Percentiles rank a stretch among this genome's conserved stretches.
Evolutionary conservation across 2,329 filamentous ascomycete species (phyloP).

Genomic region (Lachnellula occidentalis): DNA sequence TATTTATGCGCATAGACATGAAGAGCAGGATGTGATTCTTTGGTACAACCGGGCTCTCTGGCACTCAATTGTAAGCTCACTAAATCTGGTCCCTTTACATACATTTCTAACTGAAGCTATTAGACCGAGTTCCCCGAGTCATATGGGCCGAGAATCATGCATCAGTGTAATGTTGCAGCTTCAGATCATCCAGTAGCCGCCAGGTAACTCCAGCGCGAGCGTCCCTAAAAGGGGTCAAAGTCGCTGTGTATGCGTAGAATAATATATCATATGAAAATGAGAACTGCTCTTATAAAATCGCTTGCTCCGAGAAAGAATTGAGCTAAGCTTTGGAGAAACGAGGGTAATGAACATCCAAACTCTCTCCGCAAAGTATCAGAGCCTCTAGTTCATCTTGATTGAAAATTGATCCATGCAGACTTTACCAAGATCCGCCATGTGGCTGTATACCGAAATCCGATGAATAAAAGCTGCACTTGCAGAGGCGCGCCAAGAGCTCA

Average conservation of each 20-base stretch:
- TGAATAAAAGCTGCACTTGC: not conserved
- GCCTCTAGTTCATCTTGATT: too few relatives aligned
- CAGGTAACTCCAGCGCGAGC: not conserved
- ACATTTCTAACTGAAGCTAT: conserved; percentile 1
- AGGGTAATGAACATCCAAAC: too few relatives aligned
- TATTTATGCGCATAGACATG: conserved; percentile 34
- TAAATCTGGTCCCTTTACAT: not conserved
- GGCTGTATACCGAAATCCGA: too few relatives aligned
- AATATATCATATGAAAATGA: too few relatives aligned
- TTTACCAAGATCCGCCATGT: too few relatives aligned
- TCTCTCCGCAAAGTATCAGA: too few relatives aligned
- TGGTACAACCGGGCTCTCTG: conserved; percentile 37
- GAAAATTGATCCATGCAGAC: too few relatives aligned
- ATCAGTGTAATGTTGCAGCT: conserved; percentile 32
- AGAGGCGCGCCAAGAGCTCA: not conserved
- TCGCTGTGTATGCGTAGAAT: not conserved
- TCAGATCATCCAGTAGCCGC: conserved; percentile 17
- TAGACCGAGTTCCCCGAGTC: conserved; percentile 33
- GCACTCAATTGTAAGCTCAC: conserved; percentile 33
- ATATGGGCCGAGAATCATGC: conserved; percentile 35
- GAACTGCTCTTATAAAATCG: too few relatives aligned
- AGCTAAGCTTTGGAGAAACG: too few relatives aligned
- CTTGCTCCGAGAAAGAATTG: too few relatives aligned
- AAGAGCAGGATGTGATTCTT: conserved; percentile 35
- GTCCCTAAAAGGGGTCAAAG: not conserved